These are phyloP conservation scores for Paecilomyces niveus DNA, from an alignment of 2,329 filamentous ascomycete species.

Conservation along the genomic window DNA sequence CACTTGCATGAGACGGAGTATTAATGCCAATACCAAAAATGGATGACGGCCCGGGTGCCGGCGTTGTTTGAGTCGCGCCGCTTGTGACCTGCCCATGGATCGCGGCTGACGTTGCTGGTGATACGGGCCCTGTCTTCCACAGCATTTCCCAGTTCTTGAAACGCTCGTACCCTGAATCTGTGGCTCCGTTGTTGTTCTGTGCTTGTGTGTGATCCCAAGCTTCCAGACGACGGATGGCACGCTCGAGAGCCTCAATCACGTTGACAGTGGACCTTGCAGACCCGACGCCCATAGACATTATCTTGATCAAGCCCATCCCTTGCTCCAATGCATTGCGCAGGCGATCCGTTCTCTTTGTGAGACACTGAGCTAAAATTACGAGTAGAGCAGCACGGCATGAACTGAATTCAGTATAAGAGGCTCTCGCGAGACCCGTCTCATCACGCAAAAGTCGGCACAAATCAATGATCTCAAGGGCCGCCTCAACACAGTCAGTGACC, in stretches of 20 bases:
- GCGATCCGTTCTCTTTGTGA: slow-evolving; percentile 33
- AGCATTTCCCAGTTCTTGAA: slow-evolving; percentile 49
- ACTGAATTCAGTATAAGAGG: slow-evolving; percentile 52
- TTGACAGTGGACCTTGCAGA: slow-evolving; percentile 48
- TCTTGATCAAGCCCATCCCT: slow-evolving; percentile 45
- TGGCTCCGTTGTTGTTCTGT: slow-evolving; percentile 20
- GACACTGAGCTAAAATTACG: slow-evolving; percentile 37
- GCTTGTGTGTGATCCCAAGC: slow-evolving; percentile 32
- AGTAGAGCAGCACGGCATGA: slow-evolving; percentile 49
- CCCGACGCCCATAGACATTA: slow-evolving; percentile 47
- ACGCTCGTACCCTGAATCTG: slow-evolving; percentile 45
- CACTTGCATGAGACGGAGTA: slow-evolving; percentile 10
- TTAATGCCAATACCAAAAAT: not conserved
- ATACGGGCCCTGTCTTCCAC: slow-evolving; percentile 36
- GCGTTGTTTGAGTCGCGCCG: not conserved
- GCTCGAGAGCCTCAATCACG: slow-evolving; percentile 48
- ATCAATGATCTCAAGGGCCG: slow-evolving; percentile 45
- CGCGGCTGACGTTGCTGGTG: slow-evolving; percentile 18
- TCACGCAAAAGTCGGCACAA: slow-evolving; percentile 45
- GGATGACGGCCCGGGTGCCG: not conserved
- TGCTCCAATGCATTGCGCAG: slow-evolving; percentile 43
- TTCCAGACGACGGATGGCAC: slow-evolving; percentile 41
- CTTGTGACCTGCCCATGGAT: slow-evolving; percentile 13
- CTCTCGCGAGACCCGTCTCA: slow-evolving; percentile 47
- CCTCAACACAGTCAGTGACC: slow-evolving; percentile 48